These are phyloP conservation scores for Pseudogymnoascus sp. DNA, from an alignment of 2,329 filamentous ascomycete genomes.

Conservation along the genomic window DNA sequence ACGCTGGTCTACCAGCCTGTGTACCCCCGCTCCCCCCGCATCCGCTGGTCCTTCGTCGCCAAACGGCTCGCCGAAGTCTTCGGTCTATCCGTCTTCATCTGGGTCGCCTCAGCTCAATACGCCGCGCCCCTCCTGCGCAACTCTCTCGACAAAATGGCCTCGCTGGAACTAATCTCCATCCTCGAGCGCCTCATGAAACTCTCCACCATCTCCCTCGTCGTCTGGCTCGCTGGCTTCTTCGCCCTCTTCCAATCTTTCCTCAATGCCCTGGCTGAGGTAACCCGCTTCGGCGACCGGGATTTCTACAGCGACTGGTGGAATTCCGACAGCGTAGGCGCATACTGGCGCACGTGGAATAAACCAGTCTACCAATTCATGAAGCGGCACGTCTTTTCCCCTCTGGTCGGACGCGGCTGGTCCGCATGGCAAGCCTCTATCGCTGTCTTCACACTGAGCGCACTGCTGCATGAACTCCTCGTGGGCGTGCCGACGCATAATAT, in stretches of 20 bases:
- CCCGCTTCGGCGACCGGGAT: slow-evolving; percentile 81
- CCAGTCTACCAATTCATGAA: slow-evolving; percentile 97
- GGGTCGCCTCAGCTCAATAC: slow-evolving; percentile 91
- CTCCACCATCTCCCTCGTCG: slow-evolving; percentile 87
- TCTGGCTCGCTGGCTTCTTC: slow-evolving; percentile 97
- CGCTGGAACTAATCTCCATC: slow-evolving; percentile 72
- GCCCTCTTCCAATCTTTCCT: slow-evolving; percentile 89
- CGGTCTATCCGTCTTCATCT: slow-evolving; percentile 79
- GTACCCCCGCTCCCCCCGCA: slow-evolving; percentile 74
- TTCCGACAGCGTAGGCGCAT: slow-evolving; percentile 70
- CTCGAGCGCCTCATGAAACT: slow-evolving; percentile 88
- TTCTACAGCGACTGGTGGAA: slow-evolving; percentile 99
- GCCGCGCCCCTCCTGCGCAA: slow-evolving; percentile 84
- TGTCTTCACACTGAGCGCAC: slow-evolving; percentile 81
- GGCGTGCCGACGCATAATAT: slow-evolving; percentile 92
- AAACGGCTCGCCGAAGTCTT: slow-evolving; percentile 75
- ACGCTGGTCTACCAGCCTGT: slow-evolving; percentile 95
- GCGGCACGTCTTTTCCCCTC: slow-evolving; percentile 81
- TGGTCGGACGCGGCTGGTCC: slow-evolving; percentile 76
- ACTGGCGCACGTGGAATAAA: slow-evolving; percentile 97
- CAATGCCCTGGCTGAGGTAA: slow-evolving; percentile 84
- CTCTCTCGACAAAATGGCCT: slow-evolving; percentile 78
- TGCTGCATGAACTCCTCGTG: slow-evolving; percentile 87
- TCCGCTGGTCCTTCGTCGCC: slow-evolving; percentile 80
- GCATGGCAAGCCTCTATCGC: slow-evolving; percentile 61